Evolutionary conservation across 345 rosid genomes (phyloP).

Genomic region (Anacardium occidentale): DNA sequence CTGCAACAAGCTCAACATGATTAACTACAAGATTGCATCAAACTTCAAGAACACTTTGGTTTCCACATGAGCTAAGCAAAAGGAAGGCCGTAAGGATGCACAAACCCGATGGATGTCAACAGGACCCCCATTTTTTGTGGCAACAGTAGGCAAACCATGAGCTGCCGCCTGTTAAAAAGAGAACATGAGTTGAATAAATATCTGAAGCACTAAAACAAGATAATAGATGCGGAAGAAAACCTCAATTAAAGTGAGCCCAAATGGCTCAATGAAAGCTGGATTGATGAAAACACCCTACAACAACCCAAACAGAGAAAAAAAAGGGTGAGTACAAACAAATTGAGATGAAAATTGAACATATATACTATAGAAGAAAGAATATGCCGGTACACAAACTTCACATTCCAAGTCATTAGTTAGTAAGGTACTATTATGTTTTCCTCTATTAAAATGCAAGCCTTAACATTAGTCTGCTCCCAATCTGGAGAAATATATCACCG

Average conservation of each 20-base stretch:
- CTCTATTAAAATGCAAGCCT: not conserved
- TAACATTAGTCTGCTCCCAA: not conserved
- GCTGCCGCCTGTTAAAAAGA: conserved; percentile 72
- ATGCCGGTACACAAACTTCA: not conserved
- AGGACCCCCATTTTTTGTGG: conserved; percentile 91
- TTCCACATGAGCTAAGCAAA: conserved; percentile 8
- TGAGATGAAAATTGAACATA: conserved; percentile 7
- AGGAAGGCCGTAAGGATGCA: conserved; percentile 5
- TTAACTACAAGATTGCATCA: conserved; percentile 1
- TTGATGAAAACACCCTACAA: conserved; percentile 85
- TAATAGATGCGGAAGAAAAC: conserved; percentile 33
- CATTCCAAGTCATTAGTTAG: not conserved
- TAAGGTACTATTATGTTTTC: not conserved
- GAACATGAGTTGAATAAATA: not conserved
- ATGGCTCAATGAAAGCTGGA: conserved; percentile 91
- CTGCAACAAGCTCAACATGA: conserved; percentile 31
- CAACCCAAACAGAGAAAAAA: not conserved
- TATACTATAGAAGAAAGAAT: not conserved
- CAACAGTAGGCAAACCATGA: conserved; percentile 82
- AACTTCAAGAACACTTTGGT: conserved; percentile 13
- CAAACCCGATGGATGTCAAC: conserved; percentile 75
- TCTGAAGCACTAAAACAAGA: conserved; percentile 6
- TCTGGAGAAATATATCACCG: not conserved
- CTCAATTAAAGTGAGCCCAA: conserved; percentile 89
- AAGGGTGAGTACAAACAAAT: not conserved